phyloP scores from a whole-genome alignment of 495 filamentous ascomycete species.

The Darksidea phi region DNA sequence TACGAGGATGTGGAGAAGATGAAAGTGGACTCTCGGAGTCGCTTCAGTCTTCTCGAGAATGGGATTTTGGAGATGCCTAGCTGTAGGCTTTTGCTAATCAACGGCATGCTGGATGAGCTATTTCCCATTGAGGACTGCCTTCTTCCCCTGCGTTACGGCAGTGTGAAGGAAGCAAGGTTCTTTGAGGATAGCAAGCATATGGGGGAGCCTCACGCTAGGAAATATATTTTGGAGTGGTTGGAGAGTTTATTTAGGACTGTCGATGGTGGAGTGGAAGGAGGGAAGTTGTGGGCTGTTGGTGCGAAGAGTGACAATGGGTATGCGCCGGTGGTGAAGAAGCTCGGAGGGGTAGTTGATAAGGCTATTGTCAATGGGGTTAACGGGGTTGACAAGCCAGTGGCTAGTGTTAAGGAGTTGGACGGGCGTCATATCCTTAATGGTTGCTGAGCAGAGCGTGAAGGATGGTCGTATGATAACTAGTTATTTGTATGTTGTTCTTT shows the following conservation, averaged over 20 bases:
- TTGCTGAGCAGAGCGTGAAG: not conserved
- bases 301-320: not conserved
- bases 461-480: not conserved
- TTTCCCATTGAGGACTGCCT: constrained; percentile 31
- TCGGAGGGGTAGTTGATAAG: not conserved
- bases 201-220: constrained; percentile 22
- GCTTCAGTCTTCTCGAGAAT: constrained; percentile 18
- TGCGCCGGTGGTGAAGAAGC: not conserved
- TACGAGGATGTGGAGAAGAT: constrained; percentile 22
- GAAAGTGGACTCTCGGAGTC: constrained; percentile 7
- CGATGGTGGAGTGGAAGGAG: not conserved
- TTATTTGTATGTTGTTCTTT: no score
- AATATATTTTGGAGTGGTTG: constrained; percentile 20
- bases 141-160: constrained; percentile 20
- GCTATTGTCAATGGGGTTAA: constrained; percentile 2
- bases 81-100: constrained; percentile 18
- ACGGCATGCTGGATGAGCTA: constrained; percentile 26
- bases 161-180: constrained; percentile 22
- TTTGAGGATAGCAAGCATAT: constrained; percentile 24
- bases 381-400: constrained; percentile 4
- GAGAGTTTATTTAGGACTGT: constrained; percentile 14
- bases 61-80: constrained; percentile 21
- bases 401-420: not conserved
- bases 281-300: not conserved
- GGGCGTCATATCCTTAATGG: not conserved